Conservation (phyloP, 73 alveolate species). For the Paramecium sexaurelia region DNA sequence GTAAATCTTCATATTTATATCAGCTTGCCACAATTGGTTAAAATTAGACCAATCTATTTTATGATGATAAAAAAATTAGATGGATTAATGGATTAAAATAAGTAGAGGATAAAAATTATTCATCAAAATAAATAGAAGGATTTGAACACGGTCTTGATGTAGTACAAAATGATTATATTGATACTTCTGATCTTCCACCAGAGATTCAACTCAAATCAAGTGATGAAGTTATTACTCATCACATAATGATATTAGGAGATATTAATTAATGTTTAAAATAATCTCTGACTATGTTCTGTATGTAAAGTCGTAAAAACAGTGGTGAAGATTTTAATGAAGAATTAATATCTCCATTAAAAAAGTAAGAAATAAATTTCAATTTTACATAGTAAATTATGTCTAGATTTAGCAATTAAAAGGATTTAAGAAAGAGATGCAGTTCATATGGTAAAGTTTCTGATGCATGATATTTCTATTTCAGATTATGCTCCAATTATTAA, state of each 20-base stretch:
- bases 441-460: not conserved
- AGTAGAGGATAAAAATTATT: not conserved
- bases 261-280: not conserved
- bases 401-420: conserved; percentile 12
- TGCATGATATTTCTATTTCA: not conserved
- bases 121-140: not conserved
- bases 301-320: conserved; percentile 27
- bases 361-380: not conserved
- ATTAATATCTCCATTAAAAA: not conserved
- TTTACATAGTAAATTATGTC: not conserved
- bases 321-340: conserved; percentile 8
- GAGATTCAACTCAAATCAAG: not conserved
- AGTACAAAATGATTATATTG: not conserved
- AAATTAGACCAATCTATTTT: not conserved
- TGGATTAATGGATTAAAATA: not conserved
- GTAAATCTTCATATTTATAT: not conserved
- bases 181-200: conserved; percentile 9
- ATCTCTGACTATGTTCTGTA: conserved; percentile 1
- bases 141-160: not conserved
- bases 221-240: conserved; percentile 2
- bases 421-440: not conserved
- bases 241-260: conserved; percentile 41
- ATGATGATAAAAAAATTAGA: conserved; percentile 1
- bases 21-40: conserved; percentile 1
- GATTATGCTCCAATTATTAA: conserved; percentile 19